phyloP scores from a whole-genome alignment of 2,329 filamentous ascomycete genomes.

The Monosporascus sp. region DNA sequence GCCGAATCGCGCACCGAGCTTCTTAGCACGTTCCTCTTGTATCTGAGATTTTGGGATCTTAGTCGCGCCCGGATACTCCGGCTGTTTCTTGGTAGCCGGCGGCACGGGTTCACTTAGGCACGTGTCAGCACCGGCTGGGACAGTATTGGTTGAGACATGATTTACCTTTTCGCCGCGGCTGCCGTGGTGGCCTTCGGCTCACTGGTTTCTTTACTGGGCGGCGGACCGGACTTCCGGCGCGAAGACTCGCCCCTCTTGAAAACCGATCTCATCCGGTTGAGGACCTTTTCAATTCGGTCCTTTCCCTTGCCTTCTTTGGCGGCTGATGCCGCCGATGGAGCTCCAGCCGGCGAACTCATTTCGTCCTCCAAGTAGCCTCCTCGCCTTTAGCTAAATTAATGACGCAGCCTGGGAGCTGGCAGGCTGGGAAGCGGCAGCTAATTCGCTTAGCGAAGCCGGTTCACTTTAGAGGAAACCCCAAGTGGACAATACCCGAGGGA shows the following conservation, averaged over 20 bases:
- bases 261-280: constrained; percentile 46
- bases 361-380: background rate
- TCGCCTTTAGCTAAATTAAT: background rate
- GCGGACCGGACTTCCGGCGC: constrained; percentile 10
- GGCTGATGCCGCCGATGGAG: constrained; percentile 7
- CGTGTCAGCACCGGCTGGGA: background rate
- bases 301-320: constrained; percentile 31
- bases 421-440: too few relatives aligned
- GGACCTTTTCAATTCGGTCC: constrained; percentile 42
- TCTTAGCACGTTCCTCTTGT: constrained; percentile 52
- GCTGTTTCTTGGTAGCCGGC: constrained; percentile 7
- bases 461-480: too few relatives aligned
- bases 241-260: constrained; percentile 38
- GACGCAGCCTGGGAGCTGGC: too few relatives aligned
- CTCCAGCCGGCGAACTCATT: constrained; percentile 21
- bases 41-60: constrained; percentile 45
- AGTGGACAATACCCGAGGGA: too few relatives aligned
- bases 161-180: constrained; percentile 17
- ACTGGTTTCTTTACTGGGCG: background rate
- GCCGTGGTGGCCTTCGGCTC: constrained; percentile 5
- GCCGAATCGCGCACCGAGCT: constrained; percentile 50
- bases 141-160: constrained; percentile 2
- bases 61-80: constrained; percentile 23
- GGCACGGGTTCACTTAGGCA: background rate
- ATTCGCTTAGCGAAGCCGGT: too few relatives aligned